Base-by-base conservation (phyloP, 371 early-diverging fungal genomes). In the Zychaea mexicana region DNA sequence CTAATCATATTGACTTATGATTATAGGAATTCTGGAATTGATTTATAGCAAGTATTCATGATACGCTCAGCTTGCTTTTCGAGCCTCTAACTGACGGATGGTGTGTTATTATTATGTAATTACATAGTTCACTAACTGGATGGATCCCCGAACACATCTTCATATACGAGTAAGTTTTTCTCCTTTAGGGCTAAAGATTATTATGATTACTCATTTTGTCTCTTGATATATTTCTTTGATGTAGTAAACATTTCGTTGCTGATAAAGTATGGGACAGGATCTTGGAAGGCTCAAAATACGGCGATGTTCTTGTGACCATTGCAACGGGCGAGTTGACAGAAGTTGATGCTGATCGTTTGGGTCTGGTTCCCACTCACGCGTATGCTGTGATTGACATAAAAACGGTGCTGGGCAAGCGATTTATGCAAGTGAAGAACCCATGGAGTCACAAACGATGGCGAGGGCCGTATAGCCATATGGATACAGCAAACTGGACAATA, bases 111-210 rank as follows among this genome's bases (percentile, higher is more conserved):
- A 10, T 0, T 15, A 17, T 38, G 31, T 36, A 10, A 38, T 21
- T 36, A 30, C n/a, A 19, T 66, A 79, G 85, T 66, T 89, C 92
- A 10, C 75, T 96, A 66, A 95, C 96, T 6, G 95, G 94, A 3
- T 96, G 96, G 96, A 90, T 95, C 30, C 96, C 96, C 2, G 96
- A 96, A 62, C 91, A 94, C 57, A 81, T 95, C 8, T 94, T 94
- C 73, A 86, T 94, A 47, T 85, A 89, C 36, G 92, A 92, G 85
- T 79, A 81, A 73, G 70, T 61, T 17, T 39, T 47, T 54, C 12
- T 10, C 2, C 15, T 55, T n/a, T n/a, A n/a, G n/a, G n/a, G n/a
- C n/a, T n/a, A n/a, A 46, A 49, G 39, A 7, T 58, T 28, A 21
- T 10, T n/a, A n/a, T n/a, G n/a, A n/a, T n/a, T n/a, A n/a, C n/a